These are phyloP conservation scores for Chytriomyces confervae DNA, from an alignment of 192 early-diverging fungal genomes.

Conservation along the genomic window DNA sequence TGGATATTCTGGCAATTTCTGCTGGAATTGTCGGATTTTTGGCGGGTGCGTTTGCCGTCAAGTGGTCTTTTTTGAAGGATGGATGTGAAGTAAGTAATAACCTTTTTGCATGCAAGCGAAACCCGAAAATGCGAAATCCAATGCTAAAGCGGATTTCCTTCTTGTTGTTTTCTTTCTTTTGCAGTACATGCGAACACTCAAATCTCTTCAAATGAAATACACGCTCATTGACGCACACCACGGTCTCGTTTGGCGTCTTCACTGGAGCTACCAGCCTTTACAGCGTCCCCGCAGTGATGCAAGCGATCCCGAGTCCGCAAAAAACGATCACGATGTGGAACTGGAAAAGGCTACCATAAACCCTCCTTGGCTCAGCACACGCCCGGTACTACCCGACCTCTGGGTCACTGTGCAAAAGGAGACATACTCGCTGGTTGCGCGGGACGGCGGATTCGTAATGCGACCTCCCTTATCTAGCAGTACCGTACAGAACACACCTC, in stretches of 20 bases:
- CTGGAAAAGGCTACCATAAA: neutral
- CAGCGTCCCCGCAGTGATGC: neutral
- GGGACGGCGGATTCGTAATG: neutral
- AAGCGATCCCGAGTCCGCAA: neutral
- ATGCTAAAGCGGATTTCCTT: no score
- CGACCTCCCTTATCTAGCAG: neutral
- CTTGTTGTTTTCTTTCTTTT: no score
- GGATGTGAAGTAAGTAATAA: neutral
- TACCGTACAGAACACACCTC: no score
- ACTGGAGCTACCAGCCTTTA: neutral
- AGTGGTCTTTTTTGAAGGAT: neutral
- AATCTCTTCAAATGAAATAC: neutral
- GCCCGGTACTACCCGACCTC: neutral
- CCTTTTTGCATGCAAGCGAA: no score
- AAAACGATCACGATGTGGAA: neutral
- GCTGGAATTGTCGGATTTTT: neutral
- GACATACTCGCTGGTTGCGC: neutral
- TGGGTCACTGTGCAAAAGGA: neutral
- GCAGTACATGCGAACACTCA: neutral
- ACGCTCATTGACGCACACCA: conserved; percentile 3
- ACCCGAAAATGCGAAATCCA: no score
- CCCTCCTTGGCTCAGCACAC: neutral
- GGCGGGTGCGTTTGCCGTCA: neutral
- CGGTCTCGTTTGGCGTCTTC: neutral
- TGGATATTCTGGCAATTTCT: neutral